Evolutionary conservation across 1,284 basidiomycete species (phyloP).

Genomic region (Taiwanofungus camphoratus): DNA sequence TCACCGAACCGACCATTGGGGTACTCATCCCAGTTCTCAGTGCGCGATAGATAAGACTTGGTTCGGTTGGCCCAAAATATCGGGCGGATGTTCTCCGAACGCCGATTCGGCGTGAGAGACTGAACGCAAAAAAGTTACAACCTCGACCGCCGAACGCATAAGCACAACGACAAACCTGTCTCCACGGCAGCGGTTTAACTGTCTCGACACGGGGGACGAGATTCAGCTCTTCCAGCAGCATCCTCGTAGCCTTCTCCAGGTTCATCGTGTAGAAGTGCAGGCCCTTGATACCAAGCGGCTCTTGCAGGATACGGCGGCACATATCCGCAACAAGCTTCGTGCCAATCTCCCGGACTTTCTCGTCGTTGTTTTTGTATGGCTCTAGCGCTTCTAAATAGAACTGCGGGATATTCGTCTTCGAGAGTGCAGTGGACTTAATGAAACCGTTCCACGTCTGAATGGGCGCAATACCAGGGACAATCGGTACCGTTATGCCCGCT

Average conservation of each 20-base stretch:
- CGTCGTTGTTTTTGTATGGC: conserved; percentile 88
- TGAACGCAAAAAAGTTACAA: conserved; percentile 24
- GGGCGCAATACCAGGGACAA: conserved; percentile 95
- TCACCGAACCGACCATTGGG: conserved; percentile 99
- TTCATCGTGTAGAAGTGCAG: conserved; percentile 99
- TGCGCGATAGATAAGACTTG: conserved; percentile 87
- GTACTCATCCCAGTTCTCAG: conserved; percentile 98
- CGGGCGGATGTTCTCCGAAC: conserved; percentile 85
- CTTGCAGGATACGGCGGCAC: conserved; percentile 76
- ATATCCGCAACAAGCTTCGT: conserved; percentile 86
- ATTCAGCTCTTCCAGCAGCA: conserved; percentile 85
- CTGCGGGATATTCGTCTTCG: conserved; percentile 82
- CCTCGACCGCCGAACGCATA: not conserved
- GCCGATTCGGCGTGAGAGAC: conserved; percentile 85
- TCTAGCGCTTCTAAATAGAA: conserved; percentile 78
- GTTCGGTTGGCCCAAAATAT: conserved; percentile 96
- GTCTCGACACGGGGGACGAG: conserved; percentile 83
- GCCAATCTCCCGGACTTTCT: conserved; percentile 85
- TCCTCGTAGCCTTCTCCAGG: conserved; percentile 90
- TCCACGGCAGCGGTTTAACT: conserved; percentile 88
- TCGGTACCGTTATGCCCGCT: conserved; percentile 88
- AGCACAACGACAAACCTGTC: conserved; percentile 53
- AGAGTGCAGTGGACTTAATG: conserved; percentile 85
- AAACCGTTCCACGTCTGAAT: conserved; percentile 99
- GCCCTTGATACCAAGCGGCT: conserved; percentile 77